phyloP scores from a whole-genome alignment of 768 basidiomycete species.

The Tubosaeta sp. region DNA sequence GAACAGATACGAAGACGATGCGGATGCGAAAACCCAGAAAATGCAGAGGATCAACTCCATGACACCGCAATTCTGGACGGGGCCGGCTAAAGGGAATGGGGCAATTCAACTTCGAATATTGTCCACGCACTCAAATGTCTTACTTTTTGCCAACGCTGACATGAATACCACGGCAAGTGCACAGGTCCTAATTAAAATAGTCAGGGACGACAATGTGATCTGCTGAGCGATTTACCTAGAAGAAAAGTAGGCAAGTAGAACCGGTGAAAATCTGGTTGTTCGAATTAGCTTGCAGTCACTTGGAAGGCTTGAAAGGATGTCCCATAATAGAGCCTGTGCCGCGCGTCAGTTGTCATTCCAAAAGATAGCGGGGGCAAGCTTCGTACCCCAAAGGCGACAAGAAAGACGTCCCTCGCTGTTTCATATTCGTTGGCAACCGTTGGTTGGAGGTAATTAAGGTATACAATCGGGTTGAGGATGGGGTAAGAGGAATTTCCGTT shows the following conservation, averaged over 20 bases:
- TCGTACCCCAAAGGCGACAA: conserved; percentile 22
- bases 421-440: conserved; percentile 17
- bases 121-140: not conserved
- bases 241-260: conserved; percentile 20
- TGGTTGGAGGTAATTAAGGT: conserved; percentile 26
- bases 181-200: conserved; percentile 8
- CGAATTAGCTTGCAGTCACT: conserved; percentile 17
- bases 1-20: conserved; percentile 34
- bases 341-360: conserved; percentile 1
- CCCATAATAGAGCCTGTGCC: conserved; percentile 22
- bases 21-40: conserved; percentile 19
- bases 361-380: not conserved
- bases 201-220: conserved; percentile 1
- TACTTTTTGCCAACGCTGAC: conserved; percentile 18
- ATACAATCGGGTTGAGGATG: conserved; percentile 19
- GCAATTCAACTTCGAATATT: not conserved
- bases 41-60: conserved; percentile 12
- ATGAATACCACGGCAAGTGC: conserved; percentile 18
- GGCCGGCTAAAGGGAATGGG: conserved; percentile 14
- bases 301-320: conserved; percentile 23
- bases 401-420: conserved; percentile 11
- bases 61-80: conserved; percentile 17
- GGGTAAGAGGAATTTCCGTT: conserved; percentile 1
- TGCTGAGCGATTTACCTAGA: conserved; percentile 15
- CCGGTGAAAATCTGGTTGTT: conserved; percentile 10